Base-by-base conservation (phyloP, 306 rosid genomes). In the Abrus pulchellus region DNA sequence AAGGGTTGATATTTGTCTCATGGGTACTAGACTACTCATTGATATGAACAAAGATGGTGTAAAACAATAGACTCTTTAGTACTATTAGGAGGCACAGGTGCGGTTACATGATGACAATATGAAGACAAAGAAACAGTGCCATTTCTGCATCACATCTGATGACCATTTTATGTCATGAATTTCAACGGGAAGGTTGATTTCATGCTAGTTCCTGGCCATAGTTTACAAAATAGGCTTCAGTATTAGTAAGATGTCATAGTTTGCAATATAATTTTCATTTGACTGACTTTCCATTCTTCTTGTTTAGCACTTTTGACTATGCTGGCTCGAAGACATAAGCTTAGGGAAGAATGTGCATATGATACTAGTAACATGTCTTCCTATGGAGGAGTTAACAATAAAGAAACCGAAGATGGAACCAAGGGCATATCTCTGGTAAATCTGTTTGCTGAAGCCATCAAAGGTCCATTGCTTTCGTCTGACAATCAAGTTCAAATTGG, bases 401-500 rank as follows among this genome's bases (percentile, higher is more conserved):
- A 68, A 59, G 86, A 72, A 64, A 65, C 73, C 43, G 89, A 86
- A 14, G 90, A 83, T 65, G 87, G 78, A 74, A 65, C 63, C 63
- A 87, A 85, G 59, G 89, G 65, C 55, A 76, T 84, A 68, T 74
- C 87, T 80, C 89, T 93, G 78, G 86, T 81, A 82, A 65, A 78
- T 69, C 83, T 88, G 80, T 91, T 95, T 63, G 89, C 94, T 7
- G 99, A 95, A 85, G 99, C 99, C 81, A 89, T 95, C 82, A 93
- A 95, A 80, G 97, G 98, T 30, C 97, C 99, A 59, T 84, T 95
- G 53, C 95, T 95, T 78, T 91, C 99, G 7, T 88, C 96, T 6
- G 88, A 91, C 63, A 89, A 68, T 82, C 89, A 91, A 86, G 97
- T 95, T 83, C 98, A 91, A 86, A 83, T 84, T 72, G 82, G 90